Conservation (phyloP, 2,329 filamentous ascomycete genomes). For the Ophiobolus disseminans region DNA sequence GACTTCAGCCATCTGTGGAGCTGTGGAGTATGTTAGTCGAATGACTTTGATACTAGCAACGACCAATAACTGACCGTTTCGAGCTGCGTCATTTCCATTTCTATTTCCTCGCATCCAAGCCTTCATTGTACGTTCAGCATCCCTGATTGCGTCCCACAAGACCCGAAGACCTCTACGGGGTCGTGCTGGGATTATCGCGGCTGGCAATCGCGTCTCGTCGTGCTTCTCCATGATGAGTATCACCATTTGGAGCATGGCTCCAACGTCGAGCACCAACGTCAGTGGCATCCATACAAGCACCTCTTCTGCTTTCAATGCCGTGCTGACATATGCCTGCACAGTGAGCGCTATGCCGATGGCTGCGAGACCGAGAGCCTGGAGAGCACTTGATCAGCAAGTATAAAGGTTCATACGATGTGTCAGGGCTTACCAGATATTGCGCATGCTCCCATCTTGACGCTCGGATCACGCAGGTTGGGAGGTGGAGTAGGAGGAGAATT, state of each 20-base stretch:
- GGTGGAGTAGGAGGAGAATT: conserved; percentile 7
- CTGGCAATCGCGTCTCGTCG: neutral
- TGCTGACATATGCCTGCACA: conserved; percentile 15
- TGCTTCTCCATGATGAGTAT: conserved; percentile 17
- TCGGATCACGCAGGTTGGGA: conserved; percentile 17
- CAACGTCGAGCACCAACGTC: conserved; percentile 14
- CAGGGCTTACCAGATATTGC: conserved; percentile 11
- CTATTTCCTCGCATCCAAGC: neutral
- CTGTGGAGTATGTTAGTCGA: neutral
- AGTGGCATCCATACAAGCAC: conserved; percentile 23
- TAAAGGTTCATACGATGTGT: no score
- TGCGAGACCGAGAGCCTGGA: conserved; percentile 12
- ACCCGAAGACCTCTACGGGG: conserved; percentile 1
- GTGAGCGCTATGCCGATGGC: conserved; percentile 16
- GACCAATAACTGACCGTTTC: neutral
- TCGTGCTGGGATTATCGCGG: neutral
- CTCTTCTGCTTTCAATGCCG: conserved; percentile 4
- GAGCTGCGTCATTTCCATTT: neutral
- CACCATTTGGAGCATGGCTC: conserved; percentile 19
- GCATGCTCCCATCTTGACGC: conserved; percentile 18
- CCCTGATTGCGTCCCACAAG: conserved; percentile 2
- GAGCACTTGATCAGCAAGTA: no score
- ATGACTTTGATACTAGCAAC: neutral
- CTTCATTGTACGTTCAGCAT: neutral
- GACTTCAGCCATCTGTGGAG: neutral